phyloP scores from a whole-genome alignment of 768 basidiomycete species.

The Suillus subalutaceus region DNA sequence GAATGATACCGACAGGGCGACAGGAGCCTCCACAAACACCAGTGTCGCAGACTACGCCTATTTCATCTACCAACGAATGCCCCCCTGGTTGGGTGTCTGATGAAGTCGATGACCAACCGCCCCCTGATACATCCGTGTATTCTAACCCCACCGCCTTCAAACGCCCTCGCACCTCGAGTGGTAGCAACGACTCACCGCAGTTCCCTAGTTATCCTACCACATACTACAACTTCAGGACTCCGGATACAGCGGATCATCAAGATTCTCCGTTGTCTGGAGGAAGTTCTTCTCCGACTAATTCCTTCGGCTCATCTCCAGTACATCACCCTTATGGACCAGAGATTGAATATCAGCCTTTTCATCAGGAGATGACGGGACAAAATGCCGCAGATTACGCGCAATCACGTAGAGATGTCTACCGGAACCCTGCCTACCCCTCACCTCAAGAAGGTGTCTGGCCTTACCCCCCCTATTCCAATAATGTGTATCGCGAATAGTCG shows the following conservation, averaged over 20 bases:
- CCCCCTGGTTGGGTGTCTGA: conserved; percentile 16
- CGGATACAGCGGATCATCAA: neutral
- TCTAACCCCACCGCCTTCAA: conserved; percentile 16
- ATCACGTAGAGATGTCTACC: neutral
- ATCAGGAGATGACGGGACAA: neutral
- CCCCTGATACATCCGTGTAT: conserved; percentile 12
- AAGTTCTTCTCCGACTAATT: neutral
- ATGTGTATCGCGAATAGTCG: neutral
- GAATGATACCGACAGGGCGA: conserved; percentile 26
- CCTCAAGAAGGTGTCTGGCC: conserved; percentile 1
- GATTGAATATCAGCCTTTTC: neutral
- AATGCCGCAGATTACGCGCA: neutral
- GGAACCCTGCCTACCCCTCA: neutral
- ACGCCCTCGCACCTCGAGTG: conserved; percentile 18
- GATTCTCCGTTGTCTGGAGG: conserved; percentile 7
- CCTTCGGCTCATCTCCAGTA: neutral
- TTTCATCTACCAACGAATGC: conserved; percentile 14
- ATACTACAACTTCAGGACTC: neutral
- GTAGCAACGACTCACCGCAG: neutral
- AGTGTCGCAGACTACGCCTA: conserved; percentile 13
- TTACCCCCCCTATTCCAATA: neutral
- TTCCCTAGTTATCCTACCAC: neutral
- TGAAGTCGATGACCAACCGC: conserved; percentile 16
- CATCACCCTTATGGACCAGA: neutral
- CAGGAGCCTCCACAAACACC: conserved; percentile 20